Base-by-base conservation (phyloP, 441 rosid genomes). In the Croton laevigatus region DNA sequence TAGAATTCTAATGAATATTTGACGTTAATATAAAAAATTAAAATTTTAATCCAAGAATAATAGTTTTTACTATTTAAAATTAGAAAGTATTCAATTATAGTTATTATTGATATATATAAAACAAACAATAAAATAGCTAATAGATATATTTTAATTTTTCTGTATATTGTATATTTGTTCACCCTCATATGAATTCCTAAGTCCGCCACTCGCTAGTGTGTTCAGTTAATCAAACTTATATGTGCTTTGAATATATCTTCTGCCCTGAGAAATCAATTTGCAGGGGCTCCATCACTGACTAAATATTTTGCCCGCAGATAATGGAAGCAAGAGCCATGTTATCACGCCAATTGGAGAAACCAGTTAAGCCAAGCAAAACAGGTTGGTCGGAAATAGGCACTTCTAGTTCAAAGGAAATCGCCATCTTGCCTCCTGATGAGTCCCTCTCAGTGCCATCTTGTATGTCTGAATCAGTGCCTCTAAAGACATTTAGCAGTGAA, bases 321-420 rank as follows among this genome's bases (percentile, higher is more conserved):
- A 66, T 86, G 75, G 96, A 87, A 75, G 87, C 96, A 34, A 88
- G 98, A 80, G 91, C 87, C 37, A 70, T 81, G 78, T 73, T 92
- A 76, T 87, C 86, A 19, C 87, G 81, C 3, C 87, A 83, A 72
- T 76, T 85, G 76, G 72, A 76, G 72, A 76, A 73, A 73, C 77
- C 66, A 80, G 73, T 74, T 57, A 84, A 78, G 80, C 73, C 75
- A 59, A 69, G 60, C 48, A 77, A 72, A 59, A 45, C 84, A 51
- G 78, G 69, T 71, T 62, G 37, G 71, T 74, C 82, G 73, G 82
- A 36, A 49, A 64, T 22, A 62, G 82, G 71, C 36, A 46, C 75
- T 40, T 32, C 72, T 17, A 13, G 4, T 23, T 66, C 70, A 34
- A 62, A 59, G 12, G 81, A 68, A 65, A 34, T 62, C 68, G 69